These are phyloP conservation scores for Ophiocytium majus DNA, from an alignment of 352 stramenopile species.

Conservation along the genomic window DNA sequence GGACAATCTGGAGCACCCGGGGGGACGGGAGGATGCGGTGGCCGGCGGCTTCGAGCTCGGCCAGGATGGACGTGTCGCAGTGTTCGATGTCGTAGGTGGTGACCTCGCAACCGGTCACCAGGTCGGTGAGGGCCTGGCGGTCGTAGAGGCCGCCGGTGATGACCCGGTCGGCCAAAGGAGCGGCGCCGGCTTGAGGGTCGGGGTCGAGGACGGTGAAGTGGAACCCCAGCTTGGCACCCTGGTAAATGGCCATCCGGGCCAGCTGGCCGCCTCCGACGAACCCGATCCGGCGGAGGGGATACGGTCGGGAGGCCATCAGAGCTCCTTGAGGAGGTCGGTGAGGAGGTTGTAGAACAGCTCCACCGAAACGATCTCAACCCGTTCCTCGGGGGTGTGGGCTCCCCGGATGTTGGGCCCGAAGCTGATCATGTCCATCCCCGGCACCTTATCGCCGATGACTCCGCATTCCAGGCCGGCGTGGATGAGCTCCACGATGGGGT, in stretches of 20 bases:
- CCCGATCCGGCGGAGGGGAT: not conserved
- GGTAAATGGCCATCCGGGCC: not conserved
- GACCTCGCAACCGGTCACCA: not conserved
- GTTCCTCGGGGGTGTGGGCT: too few relatives aligned
- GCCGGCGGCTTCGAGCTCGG: not conserved
- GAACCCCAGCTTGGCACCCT: not conserved
- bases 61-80: not conserved
- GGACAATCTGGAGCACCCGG: not conserved
- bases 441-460: too few relatives aligned
- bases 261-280: not conserved
- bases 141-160: not conserved
- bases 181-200: not conserved
- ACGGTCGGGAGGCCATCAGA: too few relatives aligned
- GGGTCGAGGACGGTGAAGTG: not conserved
- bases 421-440: too few relatives aligned
- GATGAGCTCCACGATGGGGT: too few relatives aligned
- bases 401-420: too few relatives aligned
- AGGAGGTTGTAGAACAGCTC: too few relatives aligned
- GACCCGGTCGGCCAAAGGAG: not conserved
- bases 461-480: too few relatives aligned
- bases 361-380: too few relatives aligned
- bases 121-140: not conserved
- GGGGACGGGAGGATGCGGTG: not conserved
- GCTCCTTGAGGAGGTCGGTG: too few relatives aligned
- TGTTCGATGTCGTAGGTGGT: not conserved